Percentiles rank a stretch among this genome's conserved stretches.
These are phyloP conservation scores for Globomyces pollinis-pini DNA, from an alignment of 192 early-diverging fungal species.

Conservation along the genomic window DNA sequence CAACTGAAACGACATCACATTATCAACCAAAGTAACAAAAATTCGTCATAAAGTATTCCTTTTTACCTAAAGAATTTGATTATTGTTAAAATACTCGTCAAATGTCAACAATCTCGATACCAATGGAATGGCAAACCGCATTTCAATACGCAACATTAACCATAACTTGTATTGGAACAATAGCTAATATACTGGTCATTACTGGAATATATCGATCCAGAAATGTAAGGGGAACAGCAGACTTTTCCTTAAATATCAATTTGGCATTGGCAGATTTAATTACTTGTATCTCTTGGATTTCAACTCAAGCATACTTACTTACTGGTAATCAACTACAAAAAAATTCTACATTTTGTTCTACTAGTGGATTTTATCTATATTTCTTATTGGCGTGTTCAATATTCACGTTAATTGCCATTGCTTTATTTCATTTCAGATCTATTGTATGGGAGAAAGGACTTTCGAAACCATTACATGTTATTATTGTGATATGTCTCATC, in stretches of 20 bases:
- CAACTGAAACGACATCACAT: no score
- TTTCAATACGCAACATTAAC: neutral
- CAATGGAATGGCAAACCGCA: no score
- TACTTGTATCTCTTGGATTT: neutral
- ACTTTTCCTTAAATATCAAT: neutral
- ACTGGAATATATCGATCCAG: neutral
- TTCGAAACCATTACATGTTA: neutral
- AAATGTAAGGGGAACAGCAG: neutral
- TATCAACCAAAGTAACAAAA: no score
- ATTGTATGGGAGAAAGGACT: constrained; percentile 6
- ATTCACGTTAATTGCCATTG: constrained; percentile 10
- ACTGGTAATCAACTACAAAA: neutral
- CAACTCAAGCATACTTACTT: neutral
- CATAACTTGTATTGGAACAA: neutral
- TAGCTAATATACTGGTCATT: neutral
- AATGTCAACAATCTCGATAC: no score
- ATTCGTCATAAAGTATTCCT: no score
- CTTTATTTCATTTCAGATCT: neutral
- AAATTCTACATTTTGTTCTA: neutral
- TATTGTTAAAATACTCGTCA: no score
- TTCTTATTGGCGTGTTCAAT: constrained; percentile 1
- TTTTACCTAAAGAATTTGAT: no score
- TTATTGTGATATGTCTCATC: neutral
- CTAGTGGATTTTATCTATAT: neutral
- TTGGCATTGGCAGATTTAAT: neutral